phyloP scores from a whole-genome alignment of 1,284 basidiomycete species.

The Fomitopsis schrenkii region DNA sequence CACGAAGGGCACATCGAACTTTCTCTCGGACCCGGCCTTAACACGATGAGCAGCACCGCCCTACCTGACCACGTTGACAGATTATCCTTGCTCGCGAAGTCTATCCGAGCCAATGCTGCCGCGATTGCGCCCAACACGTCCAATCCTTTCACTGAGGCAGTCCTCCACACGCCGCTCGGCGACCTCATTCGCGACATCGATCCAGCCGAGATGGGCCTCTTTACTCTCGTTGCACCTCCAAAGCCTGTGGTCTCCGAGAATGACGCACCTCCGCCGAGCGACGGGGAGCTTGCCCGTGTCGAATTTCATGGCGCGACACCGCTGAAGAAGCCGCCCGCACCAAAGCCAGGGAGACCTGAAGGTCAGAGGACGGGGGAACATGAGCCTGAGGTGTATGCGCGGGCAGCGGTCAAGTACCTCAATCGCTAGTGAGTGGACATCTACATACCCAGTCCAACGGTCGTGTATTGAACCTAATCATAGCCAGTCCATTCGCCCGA shows the following conservation, averaged over 20 bases:
- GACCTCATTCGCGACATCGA: slow-evolving; percentile 77
- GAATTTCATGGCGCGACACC: slow-evolving; percentile 70
- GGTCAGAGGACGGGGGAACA: slow-evolving; percentile 39
- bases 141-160: slow-evolving; percentile 50
- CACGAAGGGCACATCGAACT: background rate
- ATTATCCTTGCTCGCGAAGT: slow-evolving; percentile 31
- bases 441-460: background rate
- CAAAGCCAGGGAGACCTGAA: slow-evolving; percentile 38
- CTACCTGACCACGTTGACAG: slow-evolving; percentile 39
- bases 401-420: slow-evolving; percentile 69
- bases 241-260: slow-evolving; percentile 26
- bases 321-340: slow-evolving; percentile 41
- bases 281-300: slow-evolving; percentile 51
- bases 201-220: slow-evolving; percentile 70
- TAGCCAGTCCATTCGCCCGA: slow-evolving; percentile 61
- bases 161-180: slow-evolving; percentile 56
- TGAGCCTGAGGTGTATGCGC: slow-evolving; percentile 70
- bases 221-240: slow-evolving; percentile 44
- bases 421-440: slow-evolving; percentile 58
- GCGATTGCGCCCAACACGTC: slow-evolving; percentile 19
- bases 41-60: slow-evolving; percentile 37
- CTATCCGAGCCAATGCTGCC: slow-evolving; percentile 31
- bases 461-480: background rate
- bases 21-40: no score
- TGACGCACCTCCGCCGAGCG: slow-evolving; percentile 23